Evolutionary conservation across 2,329 filamentous ascomycete species (phyloP).

Genomic region (Penicillium sp.): DNA sequence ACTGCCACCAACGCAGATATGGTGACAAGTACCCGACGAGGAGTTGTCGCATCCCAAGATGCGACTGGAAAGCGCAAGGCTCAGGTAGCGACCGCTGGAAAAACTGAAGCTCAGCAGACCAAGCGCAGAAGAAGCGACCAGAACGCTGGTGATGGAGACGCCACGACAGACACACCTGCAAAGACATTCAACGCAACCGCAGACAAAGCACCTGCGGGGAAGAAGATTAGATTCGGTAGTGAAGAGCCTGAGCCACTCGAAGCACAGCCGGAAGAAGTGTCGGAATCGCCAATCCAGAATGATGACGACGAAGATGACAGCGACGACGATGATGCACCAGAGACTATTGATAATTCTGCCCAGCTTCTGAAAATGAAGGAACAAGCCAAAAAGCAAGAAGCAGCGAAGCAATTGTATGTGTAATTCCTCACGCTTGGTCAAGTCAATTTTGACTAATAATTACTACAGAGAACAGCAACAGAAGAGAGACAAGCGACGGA

Average conservation of each 20-base stretch:
- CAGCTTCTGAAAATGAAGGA: constrained; percentile 39
- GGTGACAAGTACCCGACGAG: constrained; percentile 35
- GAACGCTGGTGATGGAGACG: constrained; percentile 20
- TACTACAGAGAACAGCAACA: constrained; percentile 36
- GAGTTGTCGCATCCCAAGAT: constrained; percentile 21
- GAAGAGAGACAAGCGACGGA: constrained; percentile 40
- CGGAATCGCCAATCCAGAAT: constrained; percentile 19
- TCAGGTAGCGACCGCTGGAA: constrained; percentile 19
- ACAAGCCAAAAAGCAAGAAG: constrained; percentile 39
- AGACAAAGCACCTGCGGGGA: constrained; percentile 18
- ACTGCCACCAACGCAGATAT: constrained; percentile 28
- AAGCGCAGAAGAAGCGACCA: constrained; percentile 34
- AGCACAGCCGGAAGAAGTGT: constrained; percentile 19
- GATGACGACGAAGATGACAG: constrained; percentile 32
- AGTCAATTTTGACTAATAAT: constrained; percentile 20
- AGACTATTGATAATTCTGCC: constrained; percentile 41
- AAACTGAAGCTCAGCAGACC: constrained; percentile 26
- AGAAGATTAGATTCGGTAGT: constrained; percentile 40
- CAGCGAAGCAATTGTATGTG: constrained; percentile 37
- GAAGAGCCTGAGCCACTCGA: constrained; percentile 37
- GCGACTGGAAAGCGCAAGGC: constrained; percentile 37
- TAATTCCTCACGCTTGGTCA: background rate
- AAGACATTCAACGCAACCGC: constrained; percentile 13
- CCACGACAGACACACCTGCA: constrained; percentile 6
- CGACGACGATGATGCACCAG: constrained; percentile 44